Evolutionary conservation across 2,329 filamentous ascomycete species (phyloP), one percentile per base, ranked within the genome.

Genomic region (Scytalidium sp.): DNA sequence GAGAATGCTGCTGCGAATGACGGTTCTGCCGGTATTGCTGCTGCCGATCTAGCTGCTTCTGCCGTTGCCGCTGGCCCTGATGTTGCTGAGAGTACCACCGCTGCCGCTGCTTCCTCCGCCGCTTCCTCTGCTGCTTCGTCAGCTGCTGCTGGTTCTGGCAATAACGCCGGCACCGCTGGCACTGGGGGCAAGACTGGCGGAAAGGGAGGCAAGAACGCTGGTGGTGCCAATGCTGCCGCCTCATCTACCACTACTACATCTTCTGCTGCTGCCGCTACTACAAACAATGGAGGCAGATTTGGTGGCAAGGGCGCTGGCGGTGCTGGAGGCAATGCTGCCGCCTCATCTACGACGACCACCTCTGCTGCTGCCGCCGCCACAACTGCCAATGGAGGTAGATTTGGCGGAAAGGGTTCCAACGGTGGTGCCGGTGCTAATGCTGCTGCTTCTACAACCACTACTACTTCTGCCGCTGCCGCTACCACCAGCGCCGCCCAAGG

Each of bases 1-100:
- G 50, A 25, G 2, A 62, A 61, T 19, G 52, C 27, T 8, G 57
- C 54, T 25, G 47, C 56, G 2, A 59, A 60, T 45, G 46, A 55
- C 32, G 52, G 51, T 15, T 47, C 48, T 8, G 50, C 29, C 13
- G 59, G 57, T 19, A 29, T 43, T n/a, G 56, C 54, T 13, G 59
- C 55, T 5, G 56, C 55, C 3, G 48, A 47, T 20, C 15, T 27
- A 21, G 49, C 55, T 15, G 54, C 53, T 1, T 47, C 49, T 25
- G 54, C 55, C 3, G 55, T 56, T 3, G 45, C 49, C 10, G 40
- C 36, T 22, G 48, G 52, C 19, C 51, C 55, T 36, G 19, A 47
- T 41, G 39, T 50, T 5, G 36, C 48, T 44, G 41, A 45, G 3
- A 50, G 36, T 32, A 41, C 32, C 15, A 51, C 32, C 15, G 41